Conservation (phyloP, 345 rosid species). For the Aegle marmelos region DNA sequence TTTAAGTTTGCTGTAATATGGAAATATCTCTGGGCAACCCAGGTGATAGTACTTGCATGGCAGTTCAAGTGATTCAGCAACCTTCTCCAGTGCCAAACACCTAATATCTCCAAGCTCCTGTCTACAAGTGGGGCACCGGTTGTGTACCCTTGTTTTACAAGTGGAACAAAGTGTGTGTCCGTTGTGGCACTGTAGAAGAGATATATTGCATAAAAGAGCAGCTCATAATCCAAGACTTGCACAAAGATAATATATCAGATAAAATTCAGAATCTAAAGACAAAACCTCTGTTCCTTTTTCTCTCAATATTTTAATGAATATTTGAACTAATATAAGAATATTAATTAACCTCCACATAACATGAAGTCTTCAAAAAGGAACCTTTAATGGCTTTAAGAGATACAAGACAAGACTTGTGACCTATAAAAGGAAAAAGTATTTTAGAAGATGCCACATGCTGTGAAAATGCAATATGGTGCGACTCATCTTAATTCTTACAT, state of each 20-base stretch:
- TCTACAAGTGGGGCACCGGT: conserved; percentile 73
- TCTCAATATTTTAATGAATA: neutral
- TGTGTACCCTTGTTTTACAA: conserved; percentile 76
- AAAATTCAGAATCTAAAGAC: neutral
- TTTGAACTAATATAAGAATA: neutral
- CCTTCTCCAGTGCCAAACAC: conserved; percentile 78
- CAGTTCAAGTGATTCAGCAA: conserved; percentile 76
- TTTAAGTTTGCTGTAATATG: conserved; percentile 75
- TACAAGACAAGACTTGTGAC: neutral
- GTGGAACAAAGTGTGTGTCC: conserved; percentile 84
- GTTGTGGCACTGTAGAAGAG: conserved; percentile 62
- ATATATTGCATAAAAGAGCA: neutral
- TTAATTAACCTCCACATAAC: neutral
- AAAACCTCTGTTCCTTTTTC: neutral
- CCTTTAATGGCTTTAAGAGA: neutral
- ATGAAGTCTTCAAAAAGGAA: neutral
- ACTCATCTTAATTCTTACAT: neutral
- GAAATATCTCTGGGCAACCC: conserved; percentile 81
- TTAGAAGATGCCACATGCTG: no score
- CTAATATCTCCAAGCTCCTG: conserved; percentile 84
- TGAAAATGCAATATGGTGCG: neutral
- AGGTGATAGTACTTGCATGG: conserved; percentile 70
- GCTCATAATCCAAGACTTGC: conserved; percentile 5
- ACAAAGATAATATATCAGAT: neutral
- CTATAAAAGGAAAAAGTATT: no score